Evolutionary conservation across 176 grass and related monocot species (phyloP), one percentile per base, ranked within the genome.

Genomic region (Neostapfia colusana): DNA sequence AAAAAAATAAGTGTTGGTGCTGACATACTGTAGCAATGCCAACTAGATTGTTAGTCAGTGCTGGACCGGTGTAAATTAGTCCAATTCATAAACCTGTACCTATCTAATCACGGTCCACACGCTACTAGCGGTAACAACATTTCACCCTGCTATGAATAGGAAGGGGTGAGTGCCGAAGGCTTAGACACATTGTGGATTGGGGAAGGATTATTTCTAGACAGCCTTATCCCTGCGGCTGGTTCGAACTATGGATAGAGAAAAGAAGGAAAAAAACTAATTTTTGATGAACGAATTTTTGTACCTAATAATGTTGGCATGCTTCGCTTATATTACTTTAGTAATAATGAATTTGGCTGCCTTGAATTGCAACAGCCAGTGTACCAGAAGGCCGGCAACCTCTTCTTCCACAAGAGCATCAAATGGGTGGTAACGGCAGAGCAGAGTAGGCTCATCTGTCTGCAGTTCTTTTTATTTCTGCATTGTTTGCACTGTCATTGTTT

Each of bases 371-470:
- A 88, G 81, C 63, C 55, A 0, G 86, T 68, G 26, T 88, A 84
- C 69, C 75, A 84, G 70, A 88, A 75, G 70, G 42, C 81, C 1
- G 71, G 86, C 53, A 88, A 84, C 63, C 62, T 80, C 45, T 88
- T 84, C 63, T 80, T 88, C 65, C 64, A 63, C 25, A 80, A 65
- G 86, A 84, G 77, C 17, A 58, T 80, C 36, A 70, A 84, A 58
- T 69, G 76, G 1, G 81, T 42, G 3, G 39, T 80, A 6, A 18
- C 81, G 0, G 74, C 75, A 5, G 76, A 84, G 71, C 81, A 88
- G 55, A 88, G 81, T 88, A 75, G 1, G 64, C 25, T 10, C 8
- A 40, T 63, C 1, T 25, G 35, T 44, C 5, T 50, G 4, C 7
- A 5, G 23, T 14, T 70, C n/a, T 0, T 50, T 21, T 69, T 25